These are phyloP conservation scores for Mycena amicta DNA, from an alignment of 768 basidiomycete genomes.

Conservation along the genomic window DNA sequence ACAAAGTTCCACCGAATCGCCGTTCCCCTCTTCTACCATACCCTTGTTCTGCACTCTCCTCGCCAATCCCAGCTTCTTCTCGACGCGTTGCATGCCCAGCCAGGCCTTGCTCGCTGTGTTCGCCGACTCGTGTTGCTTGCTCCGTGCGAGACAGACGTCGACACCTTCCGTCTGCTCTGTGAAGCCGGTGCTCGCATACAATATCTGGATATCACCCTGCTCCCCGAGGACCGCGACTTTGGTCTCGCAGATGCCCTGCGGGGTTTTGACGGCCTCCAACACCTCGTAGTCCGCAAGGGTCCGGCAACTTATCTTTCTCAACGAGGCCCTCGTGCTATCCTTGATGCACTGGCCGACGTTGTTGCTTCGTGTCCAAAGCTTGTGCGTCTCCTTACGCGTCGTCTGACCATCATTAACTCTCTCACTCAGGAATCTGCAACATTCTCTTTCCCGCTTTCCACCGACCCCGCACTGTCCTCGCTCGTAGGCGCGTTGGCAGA, in stretches of 20 bases:
- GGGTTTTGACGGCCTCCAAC: conserved; percentile 38
- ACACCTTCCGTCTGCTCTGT: conserved; percentile 35
- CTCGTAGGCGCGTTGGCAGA: conserved; percentile 41
- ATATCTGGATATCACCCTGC: conserved; percentile 43
- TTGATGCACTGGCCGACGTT: conserved; percentile 48
- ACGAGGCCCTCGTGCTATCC: conserved; percentile 44
- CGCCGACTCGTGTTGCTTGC: conserved; percentile 44
- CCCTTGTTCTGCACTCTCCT: conserved; percentile 45
- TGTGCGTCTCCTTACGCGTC: conserved; percentile 38
- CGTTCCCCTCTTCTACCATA: conserved; percentile 59
- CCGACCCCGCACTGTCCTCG: conserved; percentile 41
- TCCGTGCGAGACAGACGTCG: conserved; percentile 42
- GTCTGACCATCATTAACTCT: background rate
- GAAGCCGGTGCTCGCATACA: conserved; percentile 29
- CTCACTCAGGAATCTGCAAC: conserved; percentile 51
- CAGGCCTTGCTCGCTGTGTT: conserved; percentile 42
- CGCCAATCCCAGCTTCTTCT: conserved; percentile 42
- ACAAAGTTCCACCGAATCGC: conserved; percentile 57
- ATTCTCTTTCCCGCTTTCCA: conserved; percentile 58
- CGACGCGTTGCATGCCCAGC: conserved; percentile 35
- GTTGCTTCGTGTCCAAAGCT: conserved; percentile 47
- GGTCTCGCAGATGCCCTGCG: conserved; percentile 34
- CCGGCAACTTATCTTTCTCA: conserved; percentile 57
- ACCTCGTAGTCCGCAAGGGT: conserved; percentile 57
- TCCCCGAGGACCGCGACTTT: conserved; percentile 19